Base-by-base conservation (phyloP, 2,329 filamentous ascomycete species). In the Alternaria ethzedia region DNA sequence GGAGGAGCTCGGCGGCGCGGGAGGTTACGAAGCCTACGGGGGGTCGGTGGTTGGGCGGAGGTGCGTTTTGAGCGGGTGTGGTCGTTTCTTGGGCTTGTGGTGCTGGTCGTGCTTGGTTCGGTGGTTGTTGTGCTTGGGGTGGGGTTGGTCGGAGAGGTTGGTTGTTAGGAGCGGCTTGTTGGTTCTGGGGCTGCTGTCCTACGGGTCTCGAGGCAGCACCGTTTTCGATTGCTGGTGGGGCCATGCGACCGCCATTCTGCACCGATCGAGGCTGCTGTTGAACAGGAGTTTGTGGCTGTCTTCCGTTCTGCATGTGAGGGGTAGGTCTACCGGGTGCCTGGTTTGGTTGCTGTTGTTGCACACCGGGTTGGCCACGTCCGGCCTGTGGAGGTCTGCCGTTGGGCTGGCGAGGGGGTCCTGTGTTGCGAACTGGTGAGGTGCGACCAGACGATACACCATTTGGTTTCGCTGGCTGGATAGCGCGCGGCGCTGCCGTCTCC, bases 21-120 rank as follows among this genome's bases (percentile, higher is more conserved):
- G 81, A 82, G 13, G 82, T 82, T 11, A 84, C 78, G 65, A 85
- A 85, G 43, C 83, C 83, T 46, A 80, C 72, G 1, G 81, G 75
- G 21, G 77, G 71, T 32, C 76, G 69, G 52, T 70, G 60, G 17
- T 69, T 66, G 12, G 64, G 54, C 58, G 69, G 57, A 21, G 64
- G 63, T 46, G 60, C 63, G 15, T 70, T 73, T 30, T 60, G 54
- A 23, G 64, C 55, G 8, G 69, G 57, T 17, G 52, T 61, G 36
- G 67, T 57, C 15, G 61, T 54, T 17, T 32, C 49, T 45, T 68
- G 63, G n/a, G 41, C 60, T 45, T 65, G 69, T 4, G 61, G 69
- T 32, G 44, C 64, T 17, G 63, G 59, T 28, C 71, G 71, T 41
- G 57, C 57, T 47, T 69, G 65, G 8, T 65, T 64, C 25, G 55